phyloP scores from a whole-genome alignment of 129 eudicot species.

The Gnaphalium uliginosum region DNA sequence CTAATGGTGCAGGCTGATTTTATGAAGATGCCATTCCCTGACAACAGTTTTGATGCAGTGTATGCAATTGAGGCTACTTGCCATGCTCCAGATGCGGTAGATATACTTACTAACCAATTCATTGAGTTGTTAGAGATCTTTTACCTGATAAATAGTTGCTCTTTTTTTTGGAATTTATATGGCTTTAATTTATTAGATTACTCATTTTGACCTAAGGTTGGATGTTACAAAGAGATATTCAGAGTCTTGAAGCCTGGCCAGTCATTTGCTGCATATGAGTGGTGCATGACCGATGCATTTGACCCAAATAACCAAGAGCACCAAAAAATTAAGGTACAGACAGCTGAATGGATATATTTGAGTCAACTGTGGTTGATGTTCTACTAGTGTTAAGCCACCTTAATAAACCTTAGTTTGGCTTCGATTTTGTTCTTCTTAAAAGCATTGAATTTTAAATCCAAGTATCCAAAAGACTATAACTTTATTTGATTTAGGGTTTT shows the following conservation, averaged over 20 bases:
- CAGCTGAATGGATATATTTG: not conserved
- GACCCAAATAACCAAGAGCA: slow-evolving; percentile 81
- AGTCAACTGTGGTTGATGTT: not conserved
- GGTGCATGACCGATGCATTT: slow-evolving; percentile 97
- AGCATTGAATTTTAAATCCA: not conserved
- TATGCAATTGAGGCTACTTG: slow-evolving; percentile 96
- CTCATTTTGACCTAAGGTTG: slow-evolving; percentile 47
- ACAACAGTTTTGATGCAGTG: slow-evolving; percentile 78
- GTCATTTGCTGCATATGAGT: slow-evolving; percentile 89
- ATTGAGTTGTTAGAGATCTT: not conserved
- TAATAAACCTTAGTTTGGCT: not conserved
- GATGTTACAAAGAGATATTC: slow-evolving; percentile 82
- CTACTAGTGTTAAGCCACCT: not conserved
- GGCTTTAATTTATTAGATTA: not conserved
- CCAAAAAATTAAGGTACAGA: slow-evolving; percentile 77
- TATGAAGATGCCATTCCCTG: slow-evolving; percentile 93
- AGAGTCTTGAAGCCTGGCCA: slow-evolving; percentile 96
- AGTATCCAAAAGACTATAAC: not conserved
- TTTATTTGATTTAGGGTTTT: not conserved
- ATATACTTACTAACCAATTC: slow-evolving; percentile 12
- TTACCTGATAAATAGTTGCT: not conserved
- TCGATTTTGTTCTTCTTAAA: not conserved
- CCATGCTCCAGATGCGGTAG: slow-evolving; percentile 93
- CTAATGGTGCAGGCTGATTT: slow-evolving; percentile 75
- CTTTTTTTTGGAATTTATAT: not conserved